Evolutionary conservation across 2,329 filamentous ascomycete species (phyloP), one percentile per base, ranked within the genome.

Genomic region (Sporothrix sp.): DNA sequence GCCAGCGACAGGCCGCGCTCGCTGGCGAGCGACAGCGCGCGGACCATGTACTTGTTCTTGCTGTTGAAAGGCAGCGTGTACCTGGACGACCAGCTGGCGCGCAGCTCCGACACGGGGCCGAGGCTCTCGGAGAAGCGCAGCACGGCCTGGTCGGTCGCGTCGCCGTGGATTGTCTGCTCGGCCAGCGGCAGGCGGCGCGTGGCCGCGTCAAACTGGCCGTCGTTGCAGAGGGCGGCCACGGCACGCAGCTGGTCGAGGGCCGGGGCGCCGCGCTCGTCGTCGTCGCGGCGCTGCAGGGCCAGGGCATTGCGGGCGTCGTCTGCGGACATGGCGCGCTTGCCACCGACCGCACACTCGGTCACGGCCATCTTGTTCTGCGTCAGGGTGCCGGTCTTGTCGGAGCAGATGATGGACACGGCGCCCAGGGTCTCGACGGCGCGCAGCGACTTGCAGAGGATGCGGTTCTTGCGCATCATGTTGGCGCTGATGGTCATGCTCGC

Each of bases 1-100:
- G 70, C 71, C n/a, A 63, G 51, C 2, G 54, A 42, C 30, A 71
- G 57, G 14, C 66, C 66, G n/a, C 33, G 10, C 25, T 48, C 37
- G 27, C 67, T 61, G 2, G 64, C 65, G 35, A 74, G 57, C 2
- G 70, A 70, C 44, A 83, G 76, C 0, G 81, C 74, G 30, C 79
- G 74, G 50, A 89, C 76, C 79, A 88, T 89, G 62, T 81, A 89
- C 65, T 90, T 90, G 67, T 88, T 89, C 70, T 87, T 87, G 66
- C 82, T 87, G 68, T 89, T 89, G 64, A 90, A 90, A 0, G 82
- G 78, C 25, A 87, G 69, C 49, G 84, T 79, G 58, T 81, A 88
- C 2, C 76, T 73, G 48, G 76, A 81, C 47, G 75, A 74, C 82
- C 83, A 88, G 55, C 74, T 70, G 13, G 72, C 70, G 7, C 81